Percentiles rank a stretch among this genome's conserved stretches.
These are phyloP conservation scores for Penicillium digitatum DNA, from an alignment of 2,329 filamentous ascomycete genomes.

Conservation along the genomic window DNA sequence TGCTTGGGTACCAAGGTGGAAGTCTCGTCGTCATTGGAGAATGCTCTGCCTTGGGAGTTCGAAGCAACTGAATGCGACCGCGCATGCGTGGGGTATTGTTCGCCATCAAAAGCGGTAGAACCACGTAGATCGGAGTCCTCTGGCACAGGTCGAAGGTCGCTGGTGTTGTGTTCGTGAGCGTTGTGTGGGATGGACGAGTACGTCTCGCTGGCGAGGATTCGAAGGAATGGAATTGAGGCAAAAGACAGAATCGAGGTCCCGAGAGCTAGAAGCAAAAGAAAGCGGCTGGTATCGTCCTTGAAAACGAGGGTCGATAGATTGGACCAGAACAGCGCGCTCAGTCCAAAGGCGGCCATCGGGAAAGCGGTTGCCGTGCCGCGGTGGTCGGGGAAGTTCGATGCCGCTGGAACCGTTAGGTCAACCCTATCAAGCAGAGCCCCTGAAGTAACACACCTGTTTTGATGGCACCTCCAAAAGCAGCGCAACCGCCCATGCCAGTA, in stretches of 20 bases:
- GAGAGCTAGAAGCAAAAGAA: conserved; percentile 73
- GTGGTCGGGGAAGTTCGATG: conserved; percentile 85
- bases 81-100: conserved; percentile 22
- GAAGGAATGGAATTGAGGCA: conserved; percentile 77
- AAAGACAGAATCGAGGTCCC: conserved; percentile 76
- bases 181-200: conserved; percentile 43
- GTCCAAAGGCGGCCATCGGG: conserved; percentile 83
- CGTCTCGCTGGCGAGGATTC: conserved; percentile 57
- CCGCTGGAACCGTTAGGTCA: conserved; percentile 51
- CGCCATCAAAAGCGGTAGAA: conserved; percentile 30
- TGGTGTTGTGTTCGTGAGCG: conserved; percentile 29
- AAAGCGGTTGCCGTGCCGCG: conserved; percentile 93
- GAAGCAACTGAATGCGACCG: conserved; percentile 32
- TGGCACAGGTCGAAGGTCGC: conserved; percentile 24
- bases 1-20: conserved; percentile 72
- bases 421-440: neutral
- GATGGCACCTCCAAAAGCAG: conserved; percentile 82
- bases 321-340: conserved; percentile 96
- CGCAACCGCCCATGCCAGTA: conserved; percentile 82
- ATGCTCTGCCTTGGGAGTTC: conserved; percentile 21
- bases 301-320: conserved; percentile 71
- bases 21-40: conserved; percentile 60
- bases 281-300: conserved; percentile 75
- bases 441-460: conserved; percentile 57
- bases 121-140: conserved; percentile 40